Percentiles rank a stretch among this genome's conserved stretches.
Evolutionary conservation across 2,329 filamentous ascomycete species (phyloP).

Genomic region (Xylaria polymorpha): DNA sequence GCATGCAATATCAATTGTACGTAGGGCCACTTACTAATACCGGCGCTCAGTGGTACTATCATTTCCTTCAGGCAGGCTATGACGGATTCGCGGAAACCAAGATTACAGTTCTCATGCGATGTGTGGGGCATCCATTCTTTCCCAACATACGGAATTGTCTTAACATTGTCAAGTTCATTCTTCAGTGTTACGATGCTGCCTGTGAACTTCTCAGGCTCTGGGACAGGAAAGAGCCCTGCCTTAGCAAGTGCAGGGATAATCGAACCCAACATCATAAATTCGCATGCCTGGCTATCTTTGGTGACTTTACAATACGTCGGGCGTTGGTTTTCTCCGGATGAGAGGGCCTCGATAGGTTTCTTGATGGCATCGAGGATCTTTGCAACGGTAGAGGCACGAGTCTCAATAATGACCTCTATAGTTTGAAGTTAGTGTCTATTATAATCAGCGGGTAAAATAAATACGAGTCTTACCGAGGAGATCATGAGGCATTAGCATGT

Average conservation of each 20-base stretch:
- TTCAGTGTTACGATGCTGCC: constrained; percentile 41
- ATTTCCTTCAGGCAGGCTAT: constrained; percentile 36
- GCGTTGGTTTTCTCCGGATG: constrained; percentile 4
- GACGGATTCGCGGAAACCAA: constrained; percentile 37
- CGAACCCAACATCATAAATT: constrained; percentile 46
- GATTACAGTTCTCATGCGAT: constrained; percentile 41
- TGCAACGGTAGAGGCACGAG: constrained; percentile 35
- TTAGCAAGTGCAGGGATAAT: constrained; percentile 35
- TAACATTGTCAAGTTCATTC: constrained; percentile 35
- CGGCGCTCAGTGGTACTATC: constrained; percentile 31
- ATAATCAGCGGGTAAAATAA: neutral
- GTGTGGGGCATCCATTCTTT: constrained; percentile 42
- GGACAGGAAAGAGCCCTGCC: constrained; percentile 42
- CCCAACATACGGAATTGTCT: constrained; percentile 40
- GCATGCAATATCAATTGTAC: neutral
- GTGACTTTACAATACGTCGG: constrained; percentile 41
- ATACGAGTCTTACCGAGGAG: constrained; percentile 39
- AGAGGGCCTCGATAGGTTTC: constrained; percentile 33
- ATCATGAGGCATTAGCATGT: constrained; percentile 42
- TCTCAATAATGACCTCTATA: constrained; percentile 35
- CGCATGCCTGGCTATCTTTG: constrained; percentile 39
- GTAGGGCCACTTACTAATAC: constrained; percentile 33
- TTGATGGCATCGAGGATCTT: constrained; percentile 37
- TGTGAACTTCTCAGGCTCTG: constrained; percentile 34
- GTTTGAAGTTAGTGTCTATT: constrained; percentile 6